Evolutionary conservation across 2,329 filamentous ascomycete genomes (phyloP).

Genomic region (Coniochaeta prunicola): DNA sequence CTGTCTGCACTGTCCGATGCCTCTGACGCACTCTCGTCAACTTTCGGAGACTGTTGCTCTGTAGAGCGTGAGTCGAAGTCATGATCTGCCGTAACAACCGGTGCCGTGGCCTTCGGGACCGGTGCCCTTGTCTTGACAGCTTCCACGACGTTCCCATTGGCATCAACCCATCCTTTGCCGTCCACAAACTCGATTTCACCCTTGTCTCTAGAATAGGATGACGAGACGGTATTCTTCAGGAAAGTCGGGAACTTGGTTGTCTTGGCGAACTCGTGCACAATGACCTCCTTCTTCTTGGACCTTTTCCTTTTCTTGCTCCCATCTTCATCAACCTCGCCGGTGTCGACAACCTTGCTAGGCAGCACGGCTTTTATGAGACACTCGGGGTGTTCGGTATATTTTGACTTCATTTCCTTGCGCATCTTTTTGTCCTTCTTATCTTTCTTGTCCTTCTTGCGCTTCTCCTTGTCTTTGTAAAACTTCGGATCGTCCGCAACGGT

Average conservation of each 20-base stretch:
- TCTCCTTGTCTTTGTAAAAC: slow-evolving; percentile 35
- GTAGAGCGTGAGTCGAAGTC: neutral
- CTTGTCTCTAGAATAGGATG: slow-evolving; percentile 30
- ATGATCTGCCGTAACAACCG: slow-evolving; percentile 6
- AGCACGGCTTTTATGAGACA: slow-evolving; percentile 79
- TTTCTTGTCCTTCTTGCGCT: slow-evolving; percentile 37
- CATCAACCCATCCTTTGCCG: slow-evolving; percentile 82
- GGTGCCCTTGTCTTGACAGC: slow-evolving; percentile 32
- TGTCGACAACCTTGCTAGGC: slow-evolving; percentile 37
- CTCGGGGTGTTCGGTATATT: slow-evolving; percentile 74
- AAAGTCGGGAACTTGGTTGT: slow-evolving; percentile 78
- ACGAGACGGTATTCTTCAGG: slow-evolving; percentile 48
- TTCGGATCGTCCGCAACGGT: slow-evolving; percentile 55
- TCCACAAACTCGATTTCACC: slow-evolving; percentile 63
- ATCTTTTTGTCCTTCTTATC: slow-evolving; percentile 47
- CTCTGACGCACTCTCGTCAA: neutral
- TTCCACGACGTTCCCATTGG: slow-evolving; percentile 69
- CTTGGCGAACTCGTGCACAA: slow-evolving; percentile 86
- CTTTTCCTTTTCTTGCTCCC: slow-evolving; percentile 41
- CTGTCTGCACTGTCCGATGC: slow-evolving; percentile 6
- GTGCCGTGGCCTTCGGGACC: slow-evolving; percentile 16
- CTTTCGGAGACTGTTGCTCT: neutral
- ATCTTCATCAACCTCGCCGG: slow-evolving; percentile 22
- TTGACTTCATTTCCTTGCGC: slow-evolving; percentile 57
- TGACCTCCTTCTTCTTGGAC: slow-evolving; percentile 38